A percentile compares a stretch with the other conserved stretches of the same genome.
Evolutionary conservation across 331 rosid genomes (phyloP).

Genomic region (Acacia concinna): DNA sequence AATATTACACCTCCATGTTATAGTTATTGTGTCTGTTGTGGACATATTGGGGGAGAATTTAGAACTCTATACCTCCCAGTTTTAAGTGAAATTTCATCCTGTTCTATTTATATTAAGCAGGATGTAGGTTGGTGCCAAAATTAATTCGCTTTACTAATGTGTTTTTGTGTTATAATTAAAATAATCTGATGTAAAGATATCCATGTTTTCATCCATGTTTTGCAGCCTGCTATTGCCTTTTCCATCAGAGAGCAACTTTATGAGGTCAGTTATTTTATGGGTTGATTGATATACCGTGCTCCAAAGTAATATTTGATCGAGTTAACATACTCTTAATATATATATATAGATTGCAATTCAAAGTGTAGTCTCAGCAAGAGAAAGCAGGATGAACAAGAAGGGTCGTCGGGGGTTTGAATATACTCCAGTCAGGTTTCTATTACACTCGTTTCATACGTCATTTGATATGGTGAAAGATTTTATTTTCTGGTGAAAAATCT

Average conservation of each 20-base stretch:
- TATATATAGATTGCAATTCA: conserved; percentile 73
- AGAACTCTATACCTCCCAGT: conserved; percentile 4
- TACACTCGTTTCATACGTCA: conserved; percentile 3
- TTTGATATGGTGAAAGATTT: conserved; percentile 4
- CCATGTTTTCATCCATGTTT: conserved; percentile 34
- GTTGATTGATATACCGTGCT: conserved; percentile 16
- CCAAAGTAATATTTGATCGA: background rate
- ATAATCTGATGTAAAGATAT: conserved; percentile 5
- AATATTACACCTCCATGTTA: background rate
- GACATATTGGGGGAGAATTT: background rate
- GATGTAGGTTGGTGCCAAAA: background rate
- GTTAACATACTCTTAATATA: background rate
- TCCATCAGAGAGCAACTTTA: conserved; percentile 91
- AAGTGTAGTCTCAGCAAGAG: conserved; percentile 85
- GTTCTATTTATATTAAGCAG: background rate
- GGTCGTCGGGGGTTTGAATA: conserved; percentile 74
- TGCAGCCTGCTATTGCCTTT: conserved; percentile 84
- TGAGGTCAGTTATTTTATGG: conserved; percentile 53
- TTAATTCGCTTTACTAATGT: background rate
- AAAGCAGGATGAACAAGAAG: conserved; percentile 89
- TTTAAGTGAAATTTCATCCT: conserved; percentile 16
- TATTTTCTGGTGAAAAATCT: background rate
- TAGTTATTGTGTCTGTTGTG: background rate
- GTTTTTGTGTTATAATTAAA: conserved; percentile 8
- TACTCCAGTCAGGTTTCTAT: conserved; percentile 62